Evolutionary conservation across 768 basidiomycete species (phyloP), one percentile per base, ranked within the genome.

Genomic region (Nidula microcarpa): DNA sequence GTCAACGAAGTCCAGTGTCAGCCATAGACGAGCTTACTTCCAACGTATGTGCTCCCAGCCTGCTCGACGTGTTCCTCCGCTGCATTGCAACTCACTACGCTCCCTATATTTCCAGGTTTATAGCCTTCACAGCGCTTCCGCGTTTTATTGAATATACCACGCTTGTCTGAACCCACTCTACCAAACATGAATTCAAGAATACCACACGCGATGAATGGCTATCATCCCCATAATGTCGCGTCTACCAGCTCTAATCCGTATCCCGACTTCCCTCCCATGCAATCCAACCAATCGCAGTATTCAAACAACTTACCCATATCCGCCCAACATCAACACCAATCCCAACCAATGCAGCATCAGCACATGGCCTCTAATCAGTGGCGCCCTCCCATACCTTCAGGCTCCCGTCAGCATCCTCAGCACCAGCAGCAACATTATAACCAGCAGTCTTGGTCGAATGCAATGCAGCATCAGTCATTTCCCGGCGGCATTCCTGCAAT

Each of bases 211-310:
- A 62, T 65, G 61, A 68, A 72, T 50, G 69, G 66, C 37, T 72
- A 58, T 55, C 63, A 60, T 51, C 57, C 62, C 33, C 65, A 61
- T 53, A 66, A 60, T 57, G 45, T 58, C 56, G 60, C 71, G 55
- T 71, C 71, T 18, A 70, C 72, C 41, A 73, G 69, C 57, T 65
- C 74, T 44, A 65, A 66, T 50, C 55, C 58, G 43, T 68, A 62
- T 56, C 61, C 67, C 49, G 66, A 68, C 53, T 64, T 68, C 44
- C 43, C 60, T 54, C 58, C 62, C n/a, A 54, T 58, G 48, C 41
- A 60, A 54, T 14, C 53, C 50, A 53, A 58, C 53, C 36, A 61
- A 54, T 33, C 62, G 18, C 47, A 54, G 37, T 52, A 57, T 52
- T 41, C 56, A 16, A 41, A 56, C 14, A 55, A 56, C 36, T n/a